Conservation (phyloP, 352 stramenopile genomes). For the Elongisporangium senticosum region DNA sequence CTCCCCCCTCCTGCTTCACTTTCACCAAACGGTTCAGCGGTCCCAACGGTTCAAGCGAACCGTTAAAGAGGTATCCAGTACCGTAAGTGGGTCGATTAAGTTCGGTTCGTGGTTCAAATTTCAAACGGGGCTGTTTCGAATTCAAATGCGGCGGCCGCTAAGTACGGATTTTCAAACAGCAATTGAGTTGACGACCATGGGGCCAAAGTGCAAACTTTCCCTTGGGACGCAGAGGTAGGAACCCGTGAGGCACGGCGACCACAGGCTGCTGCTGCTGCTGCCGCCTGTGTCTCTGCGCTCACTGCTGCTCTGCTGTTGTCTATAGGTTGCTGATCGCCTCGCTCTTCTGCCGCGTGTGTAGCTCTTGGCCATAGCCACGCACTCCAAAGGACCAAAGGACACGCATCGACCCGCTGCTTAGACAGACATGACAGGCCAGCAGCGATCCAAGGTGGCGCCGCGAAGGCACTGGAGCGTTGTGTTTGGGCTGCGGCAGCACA, state of each 20-base stretch:
- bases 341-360: background rate
- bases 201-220: conserved; percentile 21
- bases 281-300: background rate
- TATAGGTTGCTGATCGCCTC: background rate
- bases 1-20: background rate
- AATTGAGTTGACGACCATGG: background rate
- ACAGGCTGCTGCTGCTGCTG: background rate
- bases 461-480: conserved; percentile 24
- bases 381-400: background rate
- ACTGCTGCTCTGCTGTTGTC: background rate
- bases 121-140: background rate
- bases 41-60: background rate
- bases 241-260: background rate
- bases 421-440: conserved; percentile 12
- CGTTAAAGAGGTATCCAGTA: background rate
- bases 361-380: background rate
- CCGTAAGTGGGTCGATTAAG: background rate
- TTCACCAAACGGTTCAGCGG: background rate
- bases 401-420: background rate
- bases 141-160: background rate
- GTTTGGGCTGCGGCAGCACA: conserved; percentile 25
- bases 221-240: conserved; percentile 1
- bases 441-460: conserved; percentile 36
- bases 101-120: background rate
- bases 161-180: conserved; percentile 3